Percentiles rank a stretch among this genome's conserved stretches.
phyloP scores from a whole-genome alignment of 495 filamentous ascomycete species.

The Xylaria longipes region DNA sequence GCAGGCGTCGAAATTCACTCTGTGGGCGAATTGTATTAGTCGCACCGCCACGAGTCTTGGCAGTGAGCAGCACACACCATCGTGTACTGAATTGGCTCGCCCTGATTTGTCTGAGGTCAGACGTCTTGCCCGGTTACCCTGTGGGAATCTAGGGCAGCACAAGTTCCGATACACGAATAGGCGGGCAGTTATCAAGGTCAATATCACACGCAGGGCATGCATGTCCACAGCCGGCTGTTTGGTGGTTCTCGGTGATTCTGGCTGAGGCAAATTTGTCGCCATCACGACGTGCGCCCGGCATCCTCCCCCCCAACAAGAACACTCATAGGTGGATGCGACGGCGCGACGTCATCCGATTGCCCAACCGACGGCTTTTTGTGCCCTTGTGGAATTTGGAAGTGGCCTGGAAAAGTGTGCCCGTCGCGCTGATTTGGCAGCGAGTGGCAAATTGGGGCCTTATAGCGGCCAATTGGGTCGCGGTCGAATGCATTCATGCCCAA shows the following conservation, averaged over 20 bases:
- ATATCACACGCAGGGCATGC: slow-evolving; percentile 25
- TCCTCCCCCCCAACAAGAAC: slow-evolving; percentile 3
- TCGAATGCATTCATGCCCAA: slow-evolving; percentile 29
- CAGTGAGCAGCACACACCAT: slow-evolving; percentile 8
- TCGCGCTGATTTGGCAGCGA: slow-evolving; percentile 26
- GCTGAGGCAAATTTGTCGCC: slow-evolving; percentile 19
- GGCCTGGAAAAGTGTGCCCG: slow-evolving; percentile 14
- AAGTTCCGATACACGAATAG: slow-evolving; percentile 11
- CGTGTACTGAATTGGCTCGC: slow-evolving; percentile 3
- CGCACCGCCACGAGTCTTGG: slow-evolving; percentile 21
- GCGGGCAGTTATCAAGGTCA: slow-evolving; percentile 1
- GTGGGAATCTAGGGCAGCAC: slow-evolving; percentile 10
- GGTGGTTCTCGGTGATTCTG: slow-evolving; percentile 23
- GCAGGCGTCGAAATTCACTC: neutral
- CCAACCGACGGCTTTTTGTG: slow-evolving; percentile 18
- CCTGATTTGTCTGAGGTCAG: slow-evolving; percentile 23
- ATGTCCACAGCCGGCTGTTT: slow-evolving; percentile 8
- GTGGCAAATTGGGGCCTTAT: slow-evolving; percentile 26
- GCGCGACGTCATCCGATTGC: slow-evolving; percentile 30
- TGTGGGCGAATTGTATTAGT: slow-evolving; percentile 1
- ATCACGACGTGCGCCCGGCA: neutral
- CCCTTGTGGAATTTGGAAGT: neutral
- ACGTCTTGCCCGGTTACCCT: slow-evolving; percentile 13
- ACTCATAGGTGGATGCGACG: slow-evolving; percentile 24
- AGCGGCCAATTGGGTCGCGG: slow-evolving; percentile 20